Conservation (phyloP, 176 grass and related monocot genomes). For the Bromus sterilis region DNA sequence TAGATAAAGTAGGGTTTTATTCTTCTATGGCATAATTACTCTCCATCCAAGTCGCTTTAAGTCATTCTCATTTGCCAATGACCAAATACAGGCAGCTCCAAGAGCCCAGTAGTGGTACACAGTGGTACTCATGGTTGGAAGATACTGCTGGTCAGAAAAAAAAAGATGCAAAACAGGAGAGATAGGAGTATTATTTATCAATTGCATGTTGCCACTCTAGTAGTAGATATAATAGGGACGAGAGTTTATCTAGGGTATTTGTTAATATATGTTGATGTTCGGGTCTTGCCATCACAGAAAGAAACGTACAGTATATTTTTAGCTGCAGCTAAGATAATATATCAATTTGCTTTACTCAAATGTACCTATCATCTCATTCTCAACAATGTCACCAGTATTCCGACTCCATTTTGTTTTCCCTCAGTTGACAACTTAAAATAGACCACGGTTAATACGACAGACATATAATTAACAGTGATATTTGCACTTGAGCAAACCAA, state of each 20-base stretch:
- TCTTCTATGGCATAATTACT: not conserved
- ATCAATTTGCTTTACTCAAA: not conserved
- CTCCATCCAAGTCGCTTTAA: not conserved
- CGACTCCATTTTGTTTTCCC: not conserved
- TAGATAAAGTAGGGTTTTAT: not conserved
- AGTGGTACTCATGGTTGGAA: not conserved
- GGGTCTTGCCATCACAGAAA: not conserved
- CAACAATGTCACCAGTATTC: not conserved
- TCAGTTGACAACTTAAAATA: not conserved
- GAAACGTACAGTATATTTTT: not conserved
- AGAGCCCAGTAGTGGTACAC: not conserved
- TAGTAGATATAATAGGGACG: not conserved
- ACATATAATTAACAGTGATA: not conserved
- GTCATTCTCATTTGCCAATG: not conserved
- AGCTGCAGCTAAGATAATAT: not conserved
- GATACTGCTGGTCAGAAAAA: too few species aligned
- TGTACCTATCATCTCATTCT: not conserved
- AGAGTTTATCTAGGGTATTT: not conserved
- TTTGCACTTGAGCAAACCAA: not conserved
- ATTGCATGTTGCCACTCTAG: not conserved
- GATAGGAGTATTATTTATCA: not conserved
- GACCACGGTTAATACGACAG: not conserved
- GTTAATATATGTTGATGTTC: not conserved
- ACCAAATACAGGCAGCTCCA: not conserved
- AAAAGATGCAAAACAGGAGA: not conserved